Base-by-base conservation (phyloP, 768 basidiomycete genomes). In the Panaeolus papilionaceus region DNA sequence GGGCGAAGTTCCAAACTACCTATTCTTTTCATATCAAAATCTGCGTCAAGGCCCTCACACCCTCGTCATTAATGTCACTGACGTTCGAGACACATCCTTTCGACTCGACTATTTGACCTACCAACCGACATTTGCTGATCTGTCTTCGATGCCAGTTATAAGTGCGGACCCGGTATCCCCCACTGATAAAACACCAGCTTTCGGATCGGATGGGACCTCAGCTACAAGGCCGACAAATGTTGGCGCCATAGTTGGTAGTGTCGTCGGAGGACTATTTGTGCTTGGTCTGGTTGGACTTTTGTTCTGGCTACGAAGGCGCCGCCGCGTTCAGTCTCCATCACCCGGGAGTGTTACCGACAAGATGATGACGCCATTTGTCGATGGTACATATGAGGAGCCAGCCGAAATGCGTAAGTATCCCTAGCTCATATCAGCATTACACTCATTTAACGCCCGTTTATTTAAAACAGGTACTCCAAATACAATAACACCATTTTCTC, bases 51-150 rank as follows among this genome's bases (percentile, higher is more conserved):
- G 72, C 6, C 65, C 72, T 2, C 74, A 76, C 61, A 72, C 66
- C 8, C 69, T 78, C 39, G 63, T 65, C 3, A 69, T 78, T 23
- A 72, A 73, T 11, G 68, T 78, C n/a, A 69, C 66, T 0, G 66
- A 66, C 18, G 70, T 70, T 61, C 61, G 62, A 38, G 71, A 71
- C 44, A 70, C 72, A 16, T 61, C 66, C 2, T 73, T 74, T 38
- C 67, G 71, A 1, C 44, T 78, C 0, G 77, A 77, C 66, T 78
- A 77, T 58, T 74, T 77, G 44, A 68, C 73, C 18, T 77, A 77
- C 51, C 68, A 66, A 9, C 76, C 77, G 3, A 74, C 75, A 6
- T 75, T 75, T 42, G 63, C 72, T n/a, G 67, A 69, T 18, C 37
- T 66, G 9, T 65, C 69, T 14, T 38, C 63, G 14, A 71, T 69